Evolutionary conservation across 2,329 filamentous ascomycete genomes (phyloP).

Genomic region (Botrytis paeoniae): DNA sequence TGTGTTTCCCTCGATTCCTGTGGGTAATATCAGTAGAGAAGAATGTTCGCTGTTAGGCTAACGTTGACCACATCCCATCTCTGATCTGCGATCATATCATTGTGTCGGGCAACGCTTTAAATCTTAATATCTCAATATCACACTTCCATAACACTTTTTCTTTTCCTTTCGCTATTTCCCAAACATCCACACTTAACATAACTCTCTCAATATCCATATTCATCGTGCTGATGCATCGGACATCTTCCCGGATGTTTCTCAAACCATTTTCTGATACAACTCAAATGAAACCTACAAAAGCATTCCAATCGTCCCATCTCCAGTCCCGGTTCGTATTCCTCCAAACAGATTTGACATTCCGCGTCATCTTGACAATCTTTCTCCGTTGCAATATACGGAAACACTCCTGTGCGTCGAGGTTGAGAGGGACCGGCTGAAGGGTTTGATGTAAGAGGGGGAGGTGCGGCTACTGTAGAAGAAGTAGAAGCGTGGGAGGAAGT

Average conservation of each 20-base stretch:
- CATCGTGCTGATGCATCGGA: slow-evolving; percentile 59
- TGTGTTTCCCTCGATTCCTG: neutral
- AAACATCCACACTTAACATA: neutral
- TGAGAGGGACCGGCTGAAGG: slow-evolving; percentile 3
- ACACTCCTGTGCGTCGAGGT: slow-evolving; percentile 55
- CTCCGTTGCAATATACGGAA: slow-evolving; percentile 62
- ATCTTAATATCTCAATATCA: slow-evolving; percentile 76
- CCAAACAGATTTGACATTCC: slow-evolving; percentile 66
- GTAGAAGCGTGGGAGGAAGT: slow-evolving; percentile 28
- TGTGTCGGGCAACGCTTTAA: slow-evolving; percentile 25
- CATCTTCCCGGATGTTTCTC: slow-evolving; percentile 59
- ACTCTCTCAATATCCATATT: slow-evolving; percentile 17
- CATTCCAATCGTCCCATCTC: slow-evolving; percentile 66
- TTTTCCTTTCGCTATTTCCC: neutral
- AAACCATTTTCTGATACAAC: slow-evolving; percentile 63
- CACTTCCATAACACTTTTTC: slow-evolving; percentile 42
- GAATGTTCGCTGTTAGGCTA: neutral
- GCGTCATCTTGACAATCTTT: slow-evolving; percentile 67
- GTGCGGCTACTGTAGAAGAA: slow-evolving; percentile 26
- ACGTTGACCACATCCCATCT: neutral
- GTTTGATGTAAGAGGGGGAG: slow-evolving; percentile 29
- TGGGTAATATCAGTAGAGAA: neutral
- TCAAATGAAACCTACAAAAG: slow-evolving; percentile 60
- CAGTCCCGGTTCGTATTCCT: slow-evolving; percentile 61
- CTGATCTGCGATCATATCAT: neutral